Conservation (phyloP, 148 eudicot genomes). For the Nepenthes gracilis region DNA sequence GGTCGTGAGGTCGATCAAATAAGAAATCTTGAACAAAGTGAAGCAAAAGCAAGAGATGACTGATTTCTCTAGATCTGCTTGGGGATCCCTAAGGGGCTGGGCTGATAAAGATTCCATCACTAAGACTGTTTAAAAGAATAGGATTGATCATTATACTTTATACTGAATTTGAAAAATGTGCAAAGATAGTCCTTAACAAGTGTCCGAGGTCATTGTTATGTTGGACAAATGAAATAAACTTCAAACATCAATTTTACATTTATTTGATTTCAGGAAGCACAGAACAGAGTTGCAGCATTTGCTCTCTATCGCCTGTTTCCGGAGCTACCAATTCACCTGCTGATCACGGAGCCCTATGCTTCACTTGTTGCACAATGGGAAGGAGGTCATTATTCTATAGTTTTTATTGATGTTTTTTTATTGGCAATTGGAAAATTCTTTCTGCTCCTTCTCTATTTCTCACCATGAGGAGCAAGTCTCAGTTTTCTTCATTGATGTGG, state of each 20-base stretch:
- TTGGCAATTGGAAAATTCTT: not conserved
- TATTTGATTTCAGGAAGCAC: conserved; percentile 64
- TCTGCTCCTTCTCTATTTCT: not conserved
- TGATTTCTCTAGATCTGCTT: no score
- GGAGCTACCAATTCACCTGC: conserved; percentile 72
- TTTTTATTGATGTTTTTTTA: not conserved
- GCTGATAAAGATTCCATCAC: no score
- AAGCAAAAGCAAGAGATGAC: no score
- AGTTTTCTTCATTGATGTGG: not conserved
- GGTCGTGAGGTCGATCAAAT: no score
- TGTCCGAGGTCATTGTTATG: not conserved
- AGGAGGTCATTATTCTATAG: conserved; percentile 43
- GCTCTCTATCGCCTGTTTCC: conserved; percentile 79
- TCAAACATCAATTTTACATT: not conserved
- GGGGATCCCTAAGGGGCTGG: no score
- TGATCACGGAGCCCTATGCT: conserved; percentile 70
- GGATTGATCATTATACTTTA: no score
- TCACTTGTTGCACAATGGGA: conserved; percentile 62
- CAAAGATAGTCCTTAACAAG: not conserved
- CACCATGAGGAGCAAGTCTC: not conserved
- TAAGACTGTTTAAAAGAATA: no score
- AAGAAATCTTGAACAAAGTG: no score
- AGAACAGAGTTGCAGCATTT: conserved; percentile 87
- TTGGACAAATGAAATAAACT: no score
- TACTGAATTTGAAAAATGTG: no score